A percentile compares a stretch with the other conserved stretches of the same genome.
These are phyloP conservation scores for Phytophthora niederhauseri DNA, from an alignment of 352 stramenopile species.

Conservation along the genomic window DNA sequence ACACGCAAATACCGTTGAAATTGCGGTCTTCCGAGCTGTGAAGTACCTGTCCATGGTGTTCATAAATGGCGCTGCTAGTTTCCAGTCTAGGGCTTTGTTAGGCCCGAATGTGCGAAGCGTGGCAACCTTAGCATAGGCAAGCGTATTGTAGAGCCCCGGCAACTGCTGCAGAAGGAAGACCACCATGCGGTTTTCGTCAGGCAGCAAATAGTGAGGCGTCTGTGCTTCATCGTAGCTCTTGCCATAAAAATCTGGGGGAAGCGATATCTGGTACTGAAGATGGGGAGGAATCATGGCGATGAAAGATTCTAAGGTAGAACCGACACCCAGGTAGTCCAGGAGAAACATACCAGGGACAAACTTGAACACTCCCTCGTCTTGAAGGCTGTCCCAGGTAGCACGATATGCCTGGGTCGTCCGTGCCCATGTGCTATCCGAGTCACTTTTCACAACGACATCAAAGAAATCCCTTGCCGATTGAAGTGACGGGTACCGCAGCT, in stretches of 20 bases:
- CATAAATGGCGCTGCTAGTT: not conserved
- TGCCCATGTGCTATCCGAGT: not conserved
- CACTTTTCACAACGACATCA: too few relatives aligned
- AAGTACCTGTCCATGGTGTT: conserved; percentile 4
- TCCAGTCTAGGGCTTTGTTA: not conserved
- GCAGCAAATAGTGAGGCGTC: not conserved
- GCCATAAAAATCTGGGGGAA: not conserved
- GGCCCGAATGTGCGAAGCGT: not conserved
- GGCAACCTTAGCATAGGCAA: not conserved
- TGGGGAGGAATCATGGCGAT: not conserved
- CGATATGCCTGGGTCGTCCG: not conserved
- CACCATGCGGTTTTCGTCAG: not conserved
- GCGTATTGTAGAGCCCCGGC: not conserved
- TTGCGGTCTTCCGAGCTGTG: conserved; percentile 10
- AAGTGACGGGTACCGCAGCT: conserved; percentile 29
- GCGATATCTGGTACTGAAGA: not conserved
- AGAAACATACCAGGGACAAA: conserved; percentile 6
- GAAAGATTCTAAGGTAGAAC: not conserved
- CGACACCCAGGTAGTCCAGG: not conserved
- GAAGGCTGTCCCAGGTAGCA: not conserved
- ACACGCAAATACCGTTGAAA: conserved; percentile 30
- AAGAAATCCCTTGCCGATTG: conserved; percentile 20
- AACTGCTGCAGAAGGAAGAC: conserved; percentile 2
- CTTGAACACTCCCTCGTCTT: not conserved
- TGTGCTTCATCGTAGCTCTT: conserved; percentile 10